Conservation (phyloP, 768 basidiomycete genomes). For the Mycena kentingensis region DNA sequence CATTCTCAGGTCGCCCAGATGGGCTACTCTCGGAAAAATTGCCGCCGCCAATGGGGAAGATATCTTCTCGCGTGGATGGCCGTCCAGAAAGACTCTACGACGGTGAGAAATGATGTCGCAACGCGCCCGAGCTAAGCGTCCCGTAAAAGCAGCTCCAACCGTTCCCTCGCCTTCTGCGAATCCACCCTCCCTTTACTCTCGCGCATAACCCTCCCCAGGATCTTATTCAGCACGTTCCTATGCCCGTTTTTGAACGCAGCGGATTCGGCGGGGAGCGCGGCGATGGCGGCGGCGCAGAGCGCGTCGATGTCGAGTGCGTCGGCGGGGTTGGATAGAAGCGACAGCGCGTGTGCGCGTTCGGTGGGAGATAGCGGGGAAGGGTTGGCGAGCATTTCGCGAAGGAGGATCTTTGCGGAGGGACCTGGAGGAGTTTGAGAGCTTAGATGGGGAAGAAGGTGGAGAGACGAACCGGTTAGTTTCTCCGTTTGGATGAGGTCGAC, state of each 20-base stretch:
- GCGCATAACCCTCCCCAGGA: conserved; percentile 88
- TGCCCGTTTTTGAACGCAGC: conserved; percentile 69
- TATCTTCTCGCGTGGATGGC: too few relatives aligned
- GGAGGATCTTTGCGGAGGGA: conserved; percentile 73
- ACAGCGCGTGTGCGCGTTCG: conserved; percentile 41
- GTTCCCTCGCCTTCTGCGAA: conserved; percentile 56
- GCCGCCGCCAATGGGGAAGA: too few relatives aligned
- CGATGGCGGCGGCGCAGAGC: conserved; percentile 67
- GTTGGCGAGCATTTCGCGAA: conserved; percentile 67
- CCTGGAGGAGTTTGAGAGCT: conserved; percentile 42
- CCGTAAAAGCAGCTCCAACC: too few relatives aligned
- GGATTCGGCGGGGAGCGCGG: conserved; percentile 65
- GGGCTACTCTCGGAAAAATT: too few relatives aligned
- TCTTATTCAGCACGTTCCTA: conserved; percentile 73
- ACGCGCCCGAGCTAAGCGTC: too few relatives aligned
- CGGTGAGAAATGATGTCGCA: conserved; percentile 23
- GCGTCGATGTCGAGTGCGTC: conserved; percentile 44
- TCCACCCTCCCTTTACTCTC: conserved; percentile 77
- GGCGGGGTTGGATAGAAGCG: conserved; percentile 21
- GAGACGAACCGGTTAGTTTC: conserved; percentile 63
- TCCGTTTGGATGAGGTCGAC: conserved; percentile 71
- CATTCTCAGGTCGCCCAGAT: too few relatives aligned
- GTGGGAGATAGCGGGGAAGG: conserved; percentile 44
- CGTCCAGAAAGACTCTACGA: neutral
- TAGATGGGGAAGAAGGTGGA: neutral